These are phyloP conservation scores for Aristolochia fimbriata DNA, from an alignment of 164 flowering plant genomes.

Conservation along the genomic window DNA sequence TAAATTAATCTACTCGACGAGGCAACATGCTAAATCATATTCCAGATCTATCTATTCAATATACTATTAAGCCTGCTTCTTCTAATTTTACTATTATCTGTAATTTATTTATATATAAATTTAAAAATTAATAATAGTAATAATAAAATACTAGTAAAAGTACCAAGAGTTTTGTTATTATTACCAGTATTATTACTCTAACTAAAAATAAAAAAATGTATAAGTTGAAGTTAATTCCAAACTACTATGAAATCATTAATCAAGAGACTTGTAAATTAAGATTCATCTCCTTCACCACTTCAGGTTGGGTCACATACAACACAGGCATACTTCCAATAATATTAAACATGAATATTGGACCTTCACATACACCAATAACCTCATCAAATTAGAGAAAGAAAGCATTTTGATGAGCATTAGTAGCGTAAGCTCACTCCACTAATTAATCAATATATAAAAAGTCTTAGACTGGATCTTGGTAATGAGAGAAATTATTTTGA, in stretches of 20 bases:
- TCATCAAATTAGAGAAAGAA: neutral
- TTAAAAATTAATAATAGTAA: neutral
- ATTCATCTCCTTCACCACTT: constrained; percentile 27
- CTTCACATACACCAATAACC: constrained; percentile 2
- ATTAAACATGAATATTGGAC: constrained; percentile 20
- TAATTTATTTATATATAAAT: too few relatives aligned
- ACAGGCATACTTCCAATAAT: constrained; percentile 22
- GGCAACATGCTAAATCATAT: too few relatives aligned
- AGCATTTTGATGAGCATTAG: too few relatives aligned
- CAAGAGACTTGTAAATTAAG: constrained; percentile 18
- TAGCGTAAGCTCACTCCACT: neutral
- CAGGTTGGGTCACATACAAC: constrained; percentile 19
- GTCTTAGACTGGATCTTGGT: too few relatives aligned
- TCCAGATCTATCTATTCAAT: too few relatives aligned
- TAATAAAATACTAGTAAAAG: neutral
- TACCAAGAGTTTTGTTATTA: neutral
- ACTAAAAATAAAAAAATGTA: too few relatives aligned
- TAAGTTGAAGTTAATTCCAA: too few relatives aligned
- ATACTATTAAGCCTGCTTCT: too few relatives aligned
- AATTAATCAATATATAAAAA: too few relatives aligned
- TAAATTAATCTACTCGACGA: too few relatives aligned
- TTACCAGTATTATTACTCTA: neutral
- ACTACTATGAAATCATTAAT: neutral
- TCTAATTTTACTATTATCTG: too few relatives aligned
- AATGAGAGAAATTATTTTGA: too few relatives aligned